phyloP scores from a whole-genome alignment of 2,329 filamentous ascomycete genomes.

The Myriosclerotinia curreyana region DNA sequence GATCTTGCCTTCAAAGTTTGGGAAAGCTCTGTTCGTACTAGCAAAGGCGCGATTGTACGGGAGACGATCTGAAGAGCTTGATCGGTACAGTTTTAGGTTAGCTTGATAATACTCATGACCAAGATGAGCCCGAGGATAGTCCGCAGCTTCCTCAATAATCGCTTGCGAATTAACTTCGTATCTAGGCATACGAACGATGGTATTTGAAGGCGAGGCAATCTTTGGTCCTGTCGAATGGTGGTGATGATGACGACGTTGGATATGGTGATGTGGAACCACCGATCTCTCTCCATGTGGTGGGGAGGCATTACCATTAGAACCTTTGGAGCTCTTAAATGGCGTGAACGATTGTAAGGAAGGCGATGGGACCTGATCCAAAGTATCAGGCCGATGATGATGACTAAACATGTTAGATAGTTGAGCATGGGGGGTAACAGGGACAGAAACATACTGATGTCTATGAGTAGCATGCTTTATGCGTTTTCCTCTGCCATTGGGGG shows the following conservation, averaged over 20 bases:
- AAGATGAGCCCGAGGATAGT: conserved; percentile 73
- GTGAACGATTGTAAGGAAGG: conserved; percentile 44
- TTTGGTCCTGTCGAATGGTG: conserved; percentile 43
- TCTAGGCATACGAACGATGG: conserved; percentile 58
- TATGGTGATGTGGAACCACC: conserved; percentile 36
- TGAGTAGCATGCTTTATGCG: conserved; percentile 58
- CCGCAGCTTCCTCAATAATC: conserved; percentile 68
- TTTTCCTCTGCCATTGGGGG: conserved; percentile 59
- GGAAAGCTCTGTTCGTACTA: conserved; percentile 48
- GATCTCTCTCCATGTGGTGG: conserved; percentile 41
- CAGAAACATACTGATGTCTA: conserved; percentile 33
- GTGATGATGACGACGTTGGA: conserved; percentile 44
- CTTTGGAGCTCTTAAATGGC: conserved; percentile 52
- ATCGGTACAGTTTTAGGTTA: conserved; percentile 50
- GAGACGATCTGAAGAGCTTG: conserved; percentile 44
- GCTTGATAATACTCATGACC: conserved; percentile 81
- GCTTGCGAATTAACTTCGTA: conserved; percentile 65
- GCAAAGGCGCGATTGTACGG: conserved; percentile 31
- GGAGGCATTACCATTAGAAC: conserved; percentile 44
- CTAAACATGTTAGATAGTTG: conserved; percentile 27
- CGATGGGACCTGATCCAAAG: conserved; percentile 46
- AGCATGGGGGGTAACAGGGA: conserved; percentile 44
- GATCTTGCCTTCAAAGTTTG: conserved; percentile 65
- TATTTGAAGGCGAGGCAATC: conserved; percentile 37
- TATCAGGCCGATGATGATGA: conserved; percentile 55